Base-by-base conservation (phyloP, 1,284 basidiomycete genomes). In the Leccinum angustisporum region DNA sequence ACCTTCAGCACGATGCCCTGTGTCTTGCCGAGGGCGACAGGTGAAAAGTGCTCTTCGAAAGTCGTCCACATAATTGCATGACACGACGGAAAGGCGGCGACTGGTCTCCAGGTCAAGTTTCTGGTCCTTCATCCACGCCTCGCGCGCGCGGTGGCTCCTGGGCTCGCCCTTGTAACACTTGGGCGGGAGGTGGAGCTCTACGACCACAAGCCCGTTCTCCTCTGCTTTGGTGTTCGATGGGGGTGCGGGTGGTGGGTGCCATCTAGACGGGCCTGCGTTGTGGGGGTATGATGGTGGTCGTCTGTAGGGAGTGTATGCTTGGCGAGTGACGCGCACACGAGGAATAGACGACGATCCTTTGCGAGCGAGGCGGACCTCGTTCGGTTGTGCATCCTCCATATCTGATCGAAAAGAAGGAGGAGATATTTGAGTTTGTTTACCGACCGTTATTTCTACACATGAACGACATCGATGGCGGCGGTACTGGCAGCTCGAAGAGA, bases 361-460 rank as follows among this genome's bases (percentile, higher is more conserved):
- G 51, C 74, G 72, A 34, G 74, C 60, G 56, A 74, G 67, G 48
- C 78, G 77, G 7, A 72, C 56, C 65, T 81, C 78, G 63, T 80
- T 81, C n/a, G 79, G 79, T 57, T 81, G 80, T 2, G 66, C 63
- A 66, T 82, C 80, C 66, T 82, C 80, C 61, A 71, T 70, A 48
- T 46, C 5, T 11, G 51, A 10, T 16, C 25, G 40, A 18, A 43
- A 43, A 31, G 53, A 43, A 48, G 51, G 14, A 16, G 4, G 18
- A 18, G 8, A 7, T 61, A 50, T 69, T 72, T 72, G 58, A 69
- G 57, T 13, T 57, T 75, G 53, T 74, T 73, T 74, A 31, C 60
- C 10, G 33, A 51, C 53, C 33, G 43, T n/a, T 18, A 46, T 18
- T 18, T 18, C 43, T 43, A 60, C 38, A 60, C 64, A 67, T 68